Evolutionary conservation across 2,329 filamentous ascomycete genomes (phyloP).

Genomic region (Cladosporium cucumerinum): DNA sequence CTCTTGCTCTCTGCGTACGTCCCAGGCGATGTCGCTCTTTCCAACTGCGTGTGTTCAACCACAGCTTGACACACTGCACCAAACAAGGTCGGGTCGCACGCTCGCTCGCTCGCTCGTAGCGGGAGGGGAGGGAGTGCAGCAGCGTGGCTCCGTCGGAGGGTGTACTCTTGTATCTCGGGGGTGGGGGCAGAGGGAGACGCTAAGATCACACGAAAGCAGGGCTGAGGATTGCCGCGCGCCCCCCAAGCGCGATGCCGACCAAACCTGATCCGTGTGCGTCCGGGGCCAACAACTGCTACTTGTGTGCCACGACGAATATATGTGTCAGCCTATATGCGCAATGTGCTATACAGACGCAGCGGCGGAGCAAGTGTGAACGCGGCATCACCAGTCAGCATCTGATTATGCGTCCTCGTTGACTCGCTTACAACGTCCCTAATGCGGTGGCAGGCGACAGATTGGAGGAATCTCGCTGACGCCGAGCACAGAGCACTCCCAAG

Average conservation of each 20-base stretch:
- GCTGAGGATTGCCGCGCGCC: constrained; percentile 8
- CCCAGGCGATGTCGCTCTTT: neutral
- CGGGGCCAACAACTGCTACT: neutral
- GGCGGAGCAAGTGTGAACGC: neutral
- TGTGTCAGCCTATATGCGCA: neutral
- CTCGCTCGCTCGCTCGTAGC: neutral
- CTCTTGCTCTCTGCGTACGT: neutral
- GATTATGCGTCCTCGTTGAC: neutral
- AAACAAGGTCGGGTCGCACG: neutral
- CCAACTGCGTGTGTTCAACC: neutral
- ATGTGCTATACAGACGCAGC: neutral
- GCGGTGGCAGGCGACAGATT: neutral
- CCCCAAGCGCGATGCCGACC: constrained; percentile 6
- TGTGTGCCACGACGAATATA: neutral
- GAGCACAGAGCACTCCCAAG: constrained; percentile 15
- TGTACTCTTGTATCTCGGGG: constrained; percentile 9
- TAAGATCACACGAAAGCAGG: constrained; percentile 6
- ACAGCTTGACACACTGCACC: neutral
- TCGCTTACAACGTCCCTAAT: neutral
- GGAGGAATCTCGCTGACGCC: constrained; percentile 3
- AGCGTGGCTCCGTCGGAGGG: neutral
- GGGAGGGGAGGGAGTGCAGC: neutral
- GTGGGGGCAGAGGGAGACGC: constrained; percentile 8
- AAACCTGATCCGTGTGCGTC: neutral
- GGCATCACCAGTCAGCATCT: neutral